Evolutionary conservation across 352 stramenopile genomes (phyloP).

Genomic region (Thalassiosira hispida): DNA sequence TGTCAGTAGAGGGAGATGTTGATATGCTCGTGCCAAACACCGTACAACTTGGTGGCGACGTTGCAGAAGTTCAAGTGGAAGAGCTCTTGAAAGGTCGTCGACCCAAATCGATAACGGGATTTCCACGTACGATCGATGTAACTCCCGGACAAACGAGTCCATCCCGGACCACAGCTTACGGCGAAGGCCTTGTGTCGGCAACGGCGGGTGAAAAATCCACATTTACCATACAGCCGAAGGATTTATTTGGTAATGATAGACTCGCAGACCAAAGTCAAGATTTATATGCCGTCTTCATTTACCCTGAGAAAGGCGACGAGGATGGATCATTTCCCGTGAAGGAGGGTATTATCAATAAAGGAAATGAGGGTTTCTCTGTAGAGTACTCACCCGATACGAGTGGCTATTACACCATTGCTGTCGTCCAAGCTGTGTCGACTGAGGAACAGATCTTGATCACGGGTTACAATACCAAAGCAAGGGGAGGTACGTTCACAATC

Average conservation of each 20-base stretch:
- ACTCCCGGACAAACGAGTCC: conserved; percentile 64
- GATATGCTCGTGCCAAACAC: conserved; percentile 51
- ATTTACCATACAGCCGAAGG: conserved; percentile 93
- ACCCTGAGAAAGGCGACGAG: conserved; percentile 45
- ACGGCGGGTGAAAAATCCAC: conserved; percentile 88
- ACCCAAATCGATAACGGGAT: conserved; percentile 86
- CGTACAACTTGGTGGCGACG: conserved; percentile 59
- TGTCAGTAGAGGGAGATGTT: conserved; percentile 57
- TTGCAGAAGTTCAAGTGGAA: conserved; percentile 57
- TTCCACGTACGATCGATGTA: conserved; percentile 89
- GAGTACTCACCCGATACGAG: conserved; percentile 88
- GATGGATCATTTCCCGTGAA: conserved; percentile 39
- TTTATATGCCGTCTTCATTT: conserved; percentile 64
- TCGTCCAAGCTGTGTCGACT: conserved; percentile 85
- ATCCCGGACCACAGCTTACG: conserved; percentile 70
- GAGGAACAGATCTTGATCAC: conserved; percentile 89
- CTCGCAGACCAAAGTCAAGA: conserved; percentile 53
- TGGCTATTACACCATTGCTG: conserved; percentile 88
- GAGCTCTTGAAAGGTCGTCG: conserved; percentile 60
- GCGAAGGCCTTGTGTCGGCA: conserved; percentile 88
- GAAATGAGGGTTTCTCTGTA: conserved; percentile 36
- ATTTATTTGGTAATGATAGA: conserved; percentile 90
- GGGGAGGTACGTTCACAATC: conserved; percentile 89
- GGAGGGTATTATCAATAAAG: conserved; percentile 24
- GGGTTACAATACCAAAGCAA: conserved; percentile 84